Conservation (phyloP, 306 rosid genomes). For the Sicyos baderoa region DNA sequence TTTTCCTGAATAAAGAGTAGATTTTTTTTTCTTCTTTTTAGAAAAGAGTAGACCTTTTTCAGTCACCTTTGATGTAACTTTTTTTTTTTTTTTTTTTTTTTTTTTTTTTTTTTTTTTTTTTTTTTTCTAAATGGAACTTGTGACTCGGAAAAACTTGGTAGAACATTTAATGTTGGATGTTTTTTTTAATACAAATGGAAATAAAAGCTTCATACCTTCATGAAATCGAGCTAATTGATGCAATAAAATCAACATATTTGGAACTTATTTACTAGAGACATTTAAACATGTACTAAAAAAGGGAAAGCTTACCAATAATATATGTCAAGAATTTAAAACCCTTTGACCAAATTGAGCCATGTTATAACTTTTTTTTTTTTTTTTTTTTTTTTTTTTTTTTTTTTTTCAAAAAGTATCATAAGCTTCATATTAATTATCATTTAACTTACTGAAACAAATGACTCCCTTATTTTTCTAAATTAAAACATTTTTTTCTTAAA, state of each 20-base stretch:
- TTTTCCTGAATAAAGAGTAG: neutral
- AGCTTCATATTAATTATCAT: too few relatives aligned
- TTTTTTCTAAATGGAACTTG: neutral
- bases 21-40: too few relatives aligned
- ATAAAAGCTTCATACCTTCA: neutral
- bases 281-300: neutral
- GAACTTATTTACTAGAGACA: neutral
- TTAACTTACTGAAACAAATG: too few relatives aligned
- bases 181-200: neutral
- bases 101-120: too few relatives aligned
- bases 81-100: too few relatives aligned
- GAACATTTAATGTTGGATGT: neutral
- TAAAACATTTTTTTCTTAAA: too few relatives aligned
- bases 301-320: neutral
- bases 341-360: too few relatives aligned
- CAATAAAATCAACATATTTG: neutral
- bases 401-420: too few relatives aligned
- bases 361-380: too few relatives aligned
- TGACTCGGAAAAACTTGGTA: neutral
- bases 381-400: too few relatives aligned
- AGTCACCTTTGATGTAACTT: neutral
- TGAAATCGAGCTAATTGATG: neutral
- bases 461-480: too few relatives aligned
- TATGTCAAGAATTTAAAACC: neutral
- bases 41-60: neutral